Evolutionary conservation across 768 basidiomycete species (phyloP), one percentile per base, ranked within the genome.

Genomic region (Kwoniella heveanensis): DNA sequence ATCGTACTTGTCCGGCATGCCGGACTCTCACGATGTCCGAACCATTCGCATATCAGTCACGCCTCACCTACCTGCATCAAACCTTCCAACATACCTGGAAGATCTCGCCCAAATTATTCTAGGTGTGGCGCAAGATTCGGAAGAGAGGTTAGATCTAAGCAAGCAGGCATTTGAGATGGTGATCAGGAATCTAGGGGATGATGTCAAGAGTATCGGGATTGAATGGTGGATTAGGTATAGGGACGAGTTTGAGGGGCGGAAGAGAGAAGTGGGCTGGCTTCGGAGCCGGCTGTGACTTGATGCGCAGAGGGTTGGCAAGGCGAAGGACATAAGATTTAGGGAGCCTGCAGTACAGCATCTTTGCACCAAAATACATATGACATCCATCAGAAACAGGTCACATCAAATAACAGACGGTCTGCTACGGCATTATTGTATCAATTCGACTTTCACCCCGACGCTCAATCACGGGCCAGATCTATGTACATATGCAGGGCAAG

Each of bases 141-240:
- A 56, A 32, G 30, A 64, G n/a, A 29, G 67, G 30, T 22, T 49
- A n/a, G 69, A 64, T 21, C 47, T 68, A 24, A 37, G 50, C 0
- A 57, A 29, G 21, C 53, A 48, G 29, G 57, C 61, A 0, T 73
- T 69, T 47, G 59, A 68, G 57, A 63, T 65, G 58, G 56, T 73
- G 2, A 47, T 69, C 22, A 58, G 64, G 37, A 69, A 62, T 57
- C 29, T 73, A 30, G 52, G 58, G 9, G 72, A 73, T 62, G 47
- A 57, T 15, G 29, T 22, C 27, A 66, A 68, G 52, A n/a, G 27
- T 10, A 15, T 46, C 15, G 72, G 72, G 1, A 64, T 73, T 17
- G 65, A 61, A 4, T 73, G 72, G 72, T 73, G 72, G 72, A 24
- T 46, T 9, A 54, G 30, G 17, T 59, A 60, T 52, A 57, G 57